Evolutionary conservation across 192 early-diverging fungal genomes (phyloP).

Genomic region (Linnemannia exigua): DNA sequence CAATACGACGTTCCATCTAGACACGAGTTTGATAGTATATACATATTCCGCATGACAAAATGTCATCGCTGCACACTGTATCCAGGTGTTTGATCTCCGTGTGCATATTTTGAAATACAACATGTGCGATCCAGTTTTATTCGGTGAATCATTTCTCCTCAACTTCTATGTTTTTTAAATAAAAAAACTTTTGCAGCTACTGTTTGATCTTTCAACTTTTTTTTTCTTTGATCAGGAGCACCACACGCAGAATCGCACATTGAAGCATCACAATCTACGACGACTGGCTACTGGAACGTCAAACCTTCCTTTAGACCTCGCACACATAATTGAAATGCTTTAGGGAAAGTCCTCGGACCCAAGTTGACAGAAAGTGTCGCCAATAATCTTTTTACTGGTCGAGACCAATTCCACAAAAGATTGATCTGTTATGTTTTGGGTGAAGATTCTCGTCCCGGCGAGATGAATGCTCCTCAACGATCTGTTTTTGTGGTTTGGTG

Average conservation of each 20-base stretch:
- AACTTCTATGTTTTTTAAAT: background rate
- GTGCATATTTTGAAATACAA: background rate
- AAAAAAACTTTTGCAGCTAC: background rate
- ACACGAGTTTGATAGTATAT: background rate
- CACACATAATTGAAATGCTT: conserved; percentile 55
- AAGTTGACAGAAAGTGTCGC: conserved; percentile 51
- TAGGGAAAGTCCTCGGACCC: conserved; percentile 60
- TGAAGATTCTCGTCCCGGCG: conserved; percentile 19
- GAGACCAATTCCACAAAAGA: conserved; percentile 39
- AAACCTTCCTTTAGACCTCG: conserved; percentile 22
- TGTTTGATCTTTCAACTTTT: conserved; percentile 46
- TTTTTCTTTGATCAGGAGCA: conserved; percentile 40
- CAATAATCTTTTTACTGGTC: conserved; percentile 45
- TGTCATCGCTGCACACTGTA: no score
- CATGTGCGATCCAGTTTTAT: background rate
- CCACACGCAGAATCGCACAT: conserved; percentile 58
- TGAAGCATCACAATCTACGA: conserved; percentile 57
- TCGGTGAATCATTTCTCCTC: background rate
- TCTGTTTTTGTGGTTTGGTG: conserved; percentile 53
- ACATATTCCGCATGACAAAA: background rate
- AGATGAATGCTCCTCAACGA: conserved; percentile 43
- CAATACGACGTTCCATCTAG: background rate
- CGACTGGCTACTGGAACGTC: conserved; percentile 21
- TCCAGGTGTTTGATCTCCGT: background rate
- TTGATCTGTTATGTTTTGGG: conserved; percentile 37